Percentiles rank a stretch among this genome's conserved stretches.
Evolutionary conservation across 176 grass and related monocot genomes (phyloP).

Genomic region (Oryza meridionalis): DNA sequence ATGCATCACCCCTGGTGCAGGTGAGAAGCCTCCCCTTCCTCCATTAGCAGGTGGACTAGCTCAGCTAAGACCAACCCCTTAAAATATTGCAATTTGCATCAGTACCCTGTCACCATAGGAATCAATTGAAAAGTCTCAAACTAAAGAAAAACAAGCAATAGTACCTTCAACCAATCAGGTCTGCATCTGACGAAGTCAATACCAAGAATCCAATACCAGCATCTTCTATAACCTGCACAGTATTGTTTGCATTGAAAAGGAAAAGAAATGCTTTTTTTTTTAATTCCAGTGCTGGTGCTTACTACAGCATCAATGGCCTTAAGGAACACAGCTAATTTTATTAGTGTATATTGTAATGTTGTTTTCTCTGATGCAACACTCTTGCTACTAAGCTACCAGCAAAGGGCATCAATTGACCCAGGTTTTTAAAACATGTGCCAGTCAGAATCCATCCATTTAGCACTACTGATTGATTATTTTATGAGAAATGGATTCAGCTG

Average conservation of each 20-base stretch:
- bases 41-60: slow-evolving; percentile 18
- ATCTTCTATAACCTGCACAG: background rate
- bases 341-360: slow-evolving; percentile 6
- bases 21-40: slow-evolving; percentile 35
- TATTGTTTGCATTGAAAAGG: background rate
- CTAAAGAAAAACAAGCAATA: slow-evolving; percentile 18
- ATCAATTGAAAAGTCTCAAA: background rate
- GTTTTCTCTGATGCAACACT: slow-evolving; percentile 24
- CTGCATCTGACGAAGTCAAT: slow-evolving; percentile 30
- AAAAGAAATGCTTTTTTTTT: slow-evolving; percentile 5
- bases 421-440: slow-evolving; percentile 1
- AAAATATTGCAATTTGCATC: slow-evolving; percentile 32
- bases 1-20: slow-evolving; percentile 80
- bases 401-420: slow-evolving; percentile 25
- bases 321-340: background rate
- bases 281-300: background rate
- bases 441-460: slow-evolving; percentile 23
- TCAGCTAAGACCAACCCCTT: slow-evolving; percentile 2
- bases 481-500: background rate
- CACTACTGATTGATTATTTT: slow-evolving; percentile 10
- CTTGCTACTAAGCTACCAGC: slow-evolving; percentile 37
- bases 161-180: background rate
- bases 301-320: background rate
- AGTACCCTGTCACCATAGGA: background rate
- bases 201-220: slow-evolving; percentile 18